Evolutionary conservation across 2,329 filamentous ascomycete species (phyloP).

Genomic region (Pseudogymnoascus sp.): DNA sequence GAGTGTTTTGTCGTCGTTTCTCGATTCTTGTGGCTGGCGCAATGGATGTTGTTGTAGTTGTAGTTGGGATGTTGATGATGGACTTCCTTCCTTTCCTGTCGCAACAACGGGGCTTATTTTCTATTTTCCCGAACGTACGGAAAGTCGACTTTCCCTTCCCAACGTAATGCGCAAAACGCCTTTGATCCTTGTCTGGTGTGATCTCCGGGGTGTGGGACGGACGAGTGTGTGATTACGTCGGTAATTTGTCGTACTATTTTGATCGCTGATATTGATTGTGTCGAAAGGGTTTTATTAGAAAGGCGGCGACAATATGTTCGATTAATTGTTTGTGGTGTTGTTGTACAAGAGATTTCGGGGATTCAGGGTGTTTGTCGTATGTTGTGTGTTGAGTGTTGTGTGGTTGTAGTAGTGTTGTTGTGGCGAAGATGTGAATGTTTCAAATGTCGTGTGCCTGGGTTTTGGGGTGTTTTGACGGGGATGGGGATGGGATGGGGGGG

Average conservation of each 20-base stretch:
- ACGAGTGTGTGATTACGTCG: not conserved
- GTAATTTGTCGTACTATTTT: not conserved
- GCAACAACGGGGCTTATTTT: not conserved
- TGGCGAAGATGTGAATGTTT: not conserved
- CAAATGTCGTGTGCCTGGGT: slow-evolving; percentile 1
- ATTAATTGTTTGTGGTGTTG: not conserved
- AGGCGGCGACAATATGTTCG: not conserved
- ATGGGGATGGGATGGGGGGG: not conserved
- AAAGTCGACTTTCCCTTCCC: not conserved
- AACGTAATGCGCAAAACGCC: not conserved
- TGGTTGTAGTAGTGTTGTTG: no score
- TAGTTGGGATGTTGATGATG: not conserved
- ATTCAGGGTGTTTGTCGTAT: not conserved
- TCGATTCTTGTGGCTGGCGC: not conserved
- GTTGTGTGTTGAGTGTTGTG: not conserved
- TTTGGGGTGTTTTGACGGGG: not conserved
- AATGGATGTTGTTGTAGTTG: not conserved
- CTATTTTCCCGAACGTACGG: not conserved
- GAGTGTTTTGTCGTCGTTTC: not conserved
- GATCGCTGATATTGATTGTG: not conserved
- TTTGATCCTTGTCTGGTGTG: not conserved
- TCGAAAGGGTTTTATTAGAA: not conserved
- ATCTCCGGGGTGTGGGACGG: not conserved
- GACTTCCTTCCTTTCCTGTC: not conserved
- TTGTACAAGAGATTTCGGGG: not conserved